These are phyloP conservation scores for Heritiera littoralis DNA, from an alignment of 345 rosid genomes.

Conservation along the genomic window DNA sequence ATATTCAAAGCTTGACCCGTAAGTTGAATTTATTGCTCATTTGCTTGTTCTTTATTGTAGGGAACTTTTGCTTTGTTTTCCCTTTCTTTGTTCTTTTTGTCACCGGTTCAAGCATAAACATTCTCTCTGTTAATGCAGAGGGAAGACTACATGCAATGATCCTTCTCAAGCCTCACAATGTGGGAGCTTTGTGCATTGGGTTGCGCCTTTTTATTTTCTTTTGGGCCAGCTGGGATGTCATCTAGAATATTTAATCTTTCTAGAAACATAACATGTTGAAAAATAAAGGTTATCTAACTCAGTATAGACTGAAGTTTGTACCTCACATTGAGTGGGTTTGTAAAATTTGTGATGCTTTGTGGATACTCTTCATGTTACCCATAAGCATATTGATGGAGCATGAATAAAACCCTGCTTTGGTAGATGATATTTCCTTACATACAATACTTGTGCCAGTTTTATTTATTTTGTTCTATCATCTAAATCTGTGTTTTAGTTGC, in stretches of 20 bases:
- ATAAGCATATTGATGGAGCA: neutral
- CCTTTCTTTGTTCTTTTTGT: too few species aligned
- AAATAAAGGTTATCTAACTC: neutral
- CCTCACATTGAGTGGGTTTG: neutral
- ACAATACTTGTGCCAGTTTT: neutral
- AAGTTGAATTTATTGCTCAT: conserved; percentile 39
- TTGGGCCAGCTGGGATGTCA: neutral
- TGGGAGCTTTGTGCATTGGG: too few species aligned
- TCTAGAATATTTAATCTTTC: neutral
- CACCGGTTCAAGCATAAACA: too few species aligned
- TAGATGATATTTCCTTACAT: neutral
- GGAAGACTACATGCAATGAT: too few species aligned
- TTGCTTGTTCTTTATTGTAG: conserved; percentile 14
- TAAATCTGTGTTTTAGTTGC: neutral
- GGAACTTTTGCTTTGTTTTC: neutral
- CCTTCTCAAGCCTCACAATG: too few species aligned
- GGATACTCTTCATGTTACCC: neutral
- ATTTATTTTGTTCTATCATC: neutral
- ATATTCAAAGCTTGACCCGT: conserved; percentile 66
- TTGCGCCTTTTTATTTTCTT: neutral
- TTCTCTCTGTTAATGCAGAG: too few species aligned
- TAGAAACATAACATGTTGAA: neutral
- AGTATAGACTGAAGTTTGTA: conserved; percentile 1
- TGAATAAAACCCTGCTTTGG: neutral
- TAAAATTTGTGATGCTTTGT: neutral